phyloP scores from a whole-genome alignment of 1,284 basidiomycete genomes.

The Ganoderma multipileum region DNA sequence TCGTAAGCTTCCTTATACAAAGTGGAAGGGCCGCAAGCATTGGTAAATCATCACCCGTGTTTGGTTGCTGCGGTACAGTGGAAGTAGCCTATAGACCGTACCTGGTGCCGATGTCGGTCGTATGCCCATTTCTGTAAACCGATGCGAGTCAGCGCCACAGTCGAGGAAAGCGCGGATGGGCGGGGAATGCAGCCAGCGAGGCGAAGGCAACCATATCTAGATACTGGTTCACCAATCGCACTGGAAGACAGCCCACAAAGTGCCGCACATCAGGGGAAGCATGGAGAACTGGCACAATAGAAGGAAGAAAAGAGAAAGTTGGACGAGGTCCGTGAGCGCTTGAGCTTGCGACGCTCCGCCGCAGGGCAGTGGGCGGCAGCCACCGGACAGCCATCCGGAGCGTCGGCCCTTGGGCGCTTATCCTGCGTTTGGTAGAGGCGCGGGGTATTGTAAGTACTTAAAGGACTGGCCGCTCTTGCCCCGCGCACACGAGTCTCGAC shows the following conservation, averaged over 20 bases:
- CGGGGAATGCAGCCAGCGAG: not conserved
- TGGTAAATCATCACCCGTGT: not conserved
- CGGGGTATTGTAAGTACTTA: not conserved
- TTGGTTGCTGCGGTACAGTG: not conserved
- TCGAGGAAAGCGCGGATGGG: not conserved
- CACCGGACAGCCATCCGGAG: not conserved
- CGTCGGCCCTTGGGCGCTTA: not conserved
- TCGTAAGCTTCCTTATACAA: not conserved
- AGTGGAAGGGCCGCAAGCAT: not conserved
- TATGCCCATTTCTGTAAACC: not conserved
- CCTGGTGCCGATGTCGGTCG: not conserved
- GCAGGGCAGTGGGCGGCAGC: not conserved
- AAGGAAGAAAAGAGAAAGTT: not conserved
- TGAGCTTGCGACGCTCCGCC: not conserved
- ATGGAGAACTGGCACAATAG: too few species aligned
- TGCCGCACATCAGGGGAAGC: not conserved
- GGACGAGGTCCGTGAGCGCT: not conserved
- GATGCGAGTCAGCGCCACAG: not conserved
- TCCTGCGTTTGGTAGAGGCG: not conserved
- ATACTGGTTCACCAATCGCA: not conserved
- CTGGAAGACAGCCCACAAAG: not conserved
- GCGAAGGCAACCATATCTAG: not conserved
- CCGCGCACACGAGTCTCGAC: not conserved
- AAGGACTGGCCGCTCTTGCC: not conserved
- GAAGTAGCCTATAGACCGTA: not conserved